phyloP scores from a whole-genome alignment of 345 rosid genomes.

The Abelmoschus esculentus region DNA sequence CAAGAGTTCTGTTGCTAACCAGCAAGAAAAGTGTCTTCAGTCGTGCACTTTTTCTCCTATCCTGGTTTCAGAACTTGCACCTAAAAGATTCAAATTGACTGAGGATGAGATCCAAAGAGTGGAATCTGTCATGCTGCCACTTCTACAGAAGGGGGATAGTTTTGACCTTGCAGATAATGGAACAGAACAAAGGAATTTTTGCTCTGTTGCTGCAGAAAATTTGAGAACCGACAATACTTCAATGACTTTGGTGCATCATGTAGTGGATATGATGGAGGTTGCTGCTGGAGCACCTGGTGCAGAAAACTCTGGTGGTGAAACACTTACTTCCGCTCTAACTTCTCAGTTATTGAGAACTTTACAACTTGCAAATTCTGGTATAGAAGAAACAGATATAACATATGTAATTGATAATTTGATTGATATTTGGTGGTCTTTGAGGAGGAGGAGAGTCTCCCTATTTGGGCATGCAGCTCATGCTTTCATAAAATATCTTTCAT shows the following conservation, averaged over 20 bases:
- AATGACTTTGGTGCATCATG: conserved; percentile 45
- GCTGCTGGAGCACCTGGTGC: conserved; percentile 65
- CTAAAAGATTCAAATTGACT: conserved; percentile 59
- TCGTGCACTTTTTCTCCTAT: conserved; percentile 52
- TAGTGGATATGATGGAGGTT: conserved; percentile 53
- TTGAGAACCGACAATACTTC: conserved; percentile 22
- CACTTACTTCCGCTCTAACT: conserved; percentile 55
- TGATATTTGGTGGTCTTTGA: conserved; percentile 73
- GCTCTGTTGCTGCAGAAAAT: conserved; percentile 27
- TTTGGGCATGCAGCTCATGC: conserved; percentile 82
- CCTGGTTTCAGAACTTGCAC: conserved; percentile 49
- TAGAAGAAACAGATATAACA: conserved; percentile 37
- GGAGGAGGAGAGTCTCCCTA: conserved; percentile 74
- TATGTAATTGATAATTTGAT: conserved; percentile 48
- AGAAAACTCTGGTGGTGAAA: conserved; percentile 45
- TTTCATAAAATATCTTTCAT: conserved; percentile 61
- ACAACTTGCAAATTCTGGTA: conserved; percentile 25
- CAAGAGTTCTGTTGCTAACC: conserved; percentile 33
- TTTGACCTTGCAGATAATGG: conserved; percentile 12
- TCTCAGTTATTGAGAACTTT: conserved; percentile 46
- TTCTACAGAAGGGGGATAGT: conserved; percentile 30
- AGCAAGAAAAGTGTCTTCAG: conserved; percentile 32
- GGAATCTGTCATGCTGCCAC: conserved; percentile 34
- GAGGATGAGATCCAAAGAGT: conserved; percentile 55
- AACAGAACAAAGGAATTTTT: conserved; percentile 23